Evolutionary conservation across 2,329 filamentous ascomycete genomes (phyloP), one percentile per base, ranked within the genome.

Genomic region (Botrytis byssoidea): DNA sequence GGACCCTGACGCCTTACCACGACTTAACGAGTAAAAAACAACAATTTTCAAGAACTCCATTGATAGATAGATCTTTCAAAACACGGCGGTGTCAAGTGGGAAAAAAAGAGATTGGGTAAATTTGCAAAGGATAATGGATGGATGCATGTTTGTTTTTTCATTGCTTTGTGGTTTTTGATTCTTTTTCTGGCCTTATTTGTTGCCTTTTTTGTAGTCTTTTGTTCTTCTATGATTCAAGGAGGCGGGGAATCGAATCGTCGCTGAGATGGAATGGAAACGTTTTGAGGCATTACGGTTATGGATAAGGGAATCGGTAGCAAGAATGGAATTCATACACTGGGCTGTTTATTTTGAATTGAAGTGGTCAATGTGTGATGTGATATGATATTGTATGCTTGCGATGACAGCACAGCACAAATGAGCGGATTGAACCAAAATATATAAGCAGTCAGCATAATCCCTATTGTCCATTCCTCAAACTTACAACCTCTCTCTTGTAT

Each of bases 31-130:
- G 51, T 57, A 57, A 29, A 67, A 71, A 71, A 35, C 8, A 71
- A 37, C 9, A 66, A 55, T 35, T 64, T 57, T 42, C 57, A 68
- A 63, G 51, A 71, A 66, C 40, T 59, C 44, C 61, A 57, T 67
- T 71, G 59, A 71, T 73, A 72, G 66, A 74, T 70, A 68, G 63
- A 67, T 61, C 64, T 74, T 75, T 60, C 42, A 51, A 64, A 71
- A 70, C 71, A 64, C 57, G 70, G 63, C 48, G 75, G 75, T 76
- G 74, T 75, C 70, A 72, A 72, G 68, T 65, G 68, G 72, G 66
- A n/a, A 72, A 71, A 73, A 74, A 71, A 71, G 72, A 73, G 48
- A 72, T 72, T 74, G 72, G 72, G 72, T 72, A 66, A 74, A 71
- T 72, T 74, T 72, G 46, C 57, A 44, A 70, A 48, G 72, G 68